These are phyloP conservation scores for Coccomyxa sp. DNA, from an alignment of 139 green algal species.

Conservation along the genomic window DNA sequence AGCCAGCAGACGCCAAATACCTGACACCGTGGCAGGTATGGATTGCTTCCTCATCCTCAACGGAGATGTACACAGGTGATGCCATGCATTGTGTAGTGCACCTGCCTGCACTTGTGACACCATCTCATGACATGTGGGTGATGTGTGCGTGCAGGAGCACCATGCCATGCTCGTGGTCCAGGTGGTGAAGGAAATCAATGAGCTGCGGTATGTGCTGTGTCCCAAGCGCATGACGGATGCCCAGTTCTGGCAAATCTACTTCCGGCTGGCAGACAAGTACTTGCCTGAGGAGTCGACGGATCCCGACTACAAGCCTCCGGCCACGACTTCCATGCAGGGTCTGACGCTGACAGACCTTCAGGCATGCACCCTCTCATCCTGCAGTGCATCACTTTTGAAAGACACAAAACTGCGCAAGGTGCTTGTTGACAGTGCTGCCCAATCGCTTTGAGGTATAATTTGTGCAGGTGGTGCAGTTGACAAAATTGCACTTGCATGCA, in stretches of 20 bases:
- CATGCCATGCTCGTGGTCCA: slow-evolving; percentile 66
- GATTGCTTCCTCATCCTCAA: too few relatives aligned
- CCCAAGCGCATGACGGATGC: slow-evolving; percentile 75
- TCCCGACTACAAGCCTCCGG: not conserved
- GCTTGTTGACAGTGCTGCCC: not conserved
- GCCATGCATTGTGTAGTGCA: too few relatives aligned
- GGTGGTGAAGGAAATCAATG: slow-evolving; percentile 63
- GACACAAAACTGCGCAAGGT: not conserved
- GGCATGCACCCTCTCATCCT: not conserved
- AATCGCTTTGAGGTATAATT: not conserved
- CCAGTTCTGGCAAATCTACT: slow-evolving; percentile 83
- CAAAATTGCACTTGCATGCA: not conserved
- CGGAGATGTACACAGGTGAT: too few relatives aligned
- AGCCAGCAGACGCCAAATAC: too few relatives aligned
- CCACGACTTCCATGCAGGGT: not conserved
- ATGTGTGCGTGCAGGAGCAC: slow-evolving; percentile 36
- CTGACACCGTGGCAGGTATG: not conserved
- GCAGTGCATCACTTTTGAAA: not conserved
- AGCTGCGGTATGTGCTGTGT: slow-evolving; percentile 78
- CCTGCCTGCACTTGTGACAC: too few relatives aligned
- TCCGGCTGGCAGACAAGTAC: slow-evolving; percentile 36
- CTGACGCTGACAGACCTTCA: not conserved
- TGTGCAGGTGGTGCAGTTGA: not conserved
- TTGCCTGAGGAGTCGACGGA: slow-evolving; percentile 19
- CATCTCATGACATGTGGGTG: too few relatives aligned